Evolutionary conservation across 2,329 filamentous ascomycete genomes (phyloP), one percentile per base, ranked within the genome.

Genomic region (Cordyceps tenuipes): DNA sequence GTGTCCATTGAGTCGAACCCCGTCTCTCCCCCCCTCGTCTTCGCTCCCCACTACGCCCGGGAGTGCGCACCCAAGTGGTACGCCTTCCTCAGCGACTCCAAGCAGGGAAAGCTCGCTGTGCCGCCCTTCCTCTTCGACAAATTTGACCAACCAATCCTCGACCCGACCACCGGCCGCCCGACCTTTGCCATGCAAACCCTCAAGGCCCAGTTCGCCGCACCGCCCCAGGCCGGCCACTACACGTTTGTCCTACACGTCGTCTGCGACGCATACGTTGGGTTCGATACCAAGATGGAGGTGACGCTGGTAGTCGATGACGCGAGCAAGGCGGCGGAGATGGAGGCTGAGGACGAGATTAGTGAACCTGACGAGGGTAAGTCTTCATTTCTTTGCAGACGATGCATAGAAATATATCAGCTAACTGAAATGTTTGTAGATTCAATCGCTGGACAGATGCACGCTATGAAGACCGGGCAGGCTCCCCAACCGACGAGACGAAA

Each of bases 171-270:
- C 63, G 91, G 89, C 67, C 89, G 89, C 71, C 93, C 93, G 2
- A 97, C 94, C 2, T 99, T 90, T 77, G 88, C 92, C 68, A 87
- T 99, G 76, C 92, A 97, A 74, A 99, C 94, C 3, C 80, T 97
- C 69, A 97, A 96, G 80, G 93, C 95, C 72, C 91, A 97, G 72
- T 99, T 99, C 74, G 90, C 93, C 65, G 93, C 94, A 1, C 94
- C 94, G 48, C 91, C 93, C 26, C 90, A 96, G 71, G 84, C 90
- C 5, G 94, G 93, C 50, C 88, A 92, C 72, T 99, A 96, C 76
- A 92, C 89, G 1, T 99, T 99, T 71, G 88, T 91, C 63, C 89
- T 97, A 86, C 88, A 97, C 73, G 79, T 97, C 64, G 81, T 97
- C 58, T 97, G 92, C 70, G 94, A 99, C 75, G 92, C 90, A 70